phyloP scores from a whole-genome alignment of 257 asterid species.

The Oldenlandia corymbosa region DNA sequence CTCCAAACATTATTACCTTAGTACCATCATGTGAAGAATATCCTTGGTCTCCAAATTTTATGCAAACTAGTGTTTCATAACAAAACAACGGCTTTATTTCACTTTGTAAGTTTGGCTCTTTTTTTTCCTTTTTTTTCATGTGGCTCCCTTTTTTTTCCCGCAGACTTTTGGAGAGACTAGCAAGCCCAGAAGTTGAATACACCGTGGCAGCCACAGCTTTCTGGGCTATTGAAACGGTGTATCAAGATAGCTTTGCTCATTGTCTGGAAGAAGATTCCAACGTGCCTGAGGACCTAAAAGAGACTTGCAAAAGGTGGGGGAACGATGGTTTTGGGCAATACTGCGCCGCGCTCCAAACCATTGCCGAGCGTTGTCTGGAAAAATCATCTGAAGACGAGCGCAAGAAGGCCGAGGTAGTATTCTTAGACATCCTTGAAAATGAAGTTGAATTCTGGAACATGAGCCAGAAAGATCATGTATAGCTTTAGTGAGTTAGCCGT shows the following conservation, averaged over 20 bases:
- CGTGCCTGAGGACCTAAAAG: slow-evolving; percentile 60
- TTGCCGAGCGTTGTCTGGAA: slow-evolving; percentile 44
- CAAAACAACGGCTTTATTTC: too few species aligned
- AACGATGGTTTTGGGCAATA: slow-evolving; percentile 48
- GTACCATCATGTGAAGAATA: too few species aligned
- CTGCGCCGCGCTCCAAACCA: slow-evolving; percentile 42
- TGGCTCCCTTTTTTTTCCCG: neutral
- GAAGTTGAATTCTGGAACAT: slow-evolving; percentile 84
- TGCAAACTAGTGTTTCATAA: neutral
- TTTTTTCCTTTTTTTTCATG: too few species aligned
- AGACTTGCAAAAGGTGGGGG: slow-evolving; percentile 76
- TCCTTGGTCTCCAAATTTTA: neutral
- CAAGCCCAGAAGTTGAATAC: slow-evolving; percentile 57
- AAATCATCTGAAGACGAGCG: slow-evolving; percentile 42
- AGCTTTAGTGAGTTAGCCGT: too few species aligned
- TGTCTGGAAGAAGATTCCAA: slow-evolving; percentile 56
- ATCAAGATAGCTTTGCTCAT: slow-evolving; percentile 83
- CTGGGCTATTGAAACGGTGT: slow-evolving; percentile 79
- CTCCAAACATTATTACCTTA: too few species aligned
- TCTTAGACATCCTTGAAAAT: slow-evolving; percentile 47
- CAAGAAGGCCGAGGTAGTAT: slow-evolving; percentile 50
- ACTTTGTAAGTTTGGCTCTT: too few species aligned
- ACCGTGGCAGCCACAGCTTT: slow-evolving; percentile 56
- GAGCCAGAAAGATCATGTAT: slow-evolving; percentile 36
- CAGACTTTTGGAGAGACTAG: slow-evolving; percentile 63